Evolutionary conservation across 352 stramenopile species (phyloP), one percentile per base, ranked within the genome.

Genomic region (Aphanomyces invadans): DNA sequence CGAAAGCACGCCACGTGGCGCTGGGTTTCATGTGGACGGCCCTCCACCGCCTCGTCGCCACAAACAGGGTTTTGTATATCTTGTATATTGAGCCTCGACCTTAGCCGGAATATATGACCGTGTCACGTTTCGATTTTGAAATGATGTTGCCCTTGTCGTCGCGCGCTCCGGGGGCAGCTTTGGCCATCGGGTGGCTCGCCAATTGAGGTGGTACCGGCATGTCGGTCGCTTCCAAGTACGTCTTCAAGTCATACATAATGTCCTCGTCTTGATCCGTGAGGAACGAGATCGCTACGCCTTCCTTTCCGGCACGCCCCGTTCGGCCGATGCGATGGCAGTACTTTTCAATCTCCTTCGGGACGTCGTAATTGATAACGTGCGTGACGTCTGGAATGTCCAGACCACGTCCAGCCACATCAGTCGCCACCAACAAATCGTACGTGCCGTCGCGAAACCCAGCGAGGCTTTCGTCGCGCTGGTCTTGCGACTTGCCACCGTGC

Each of bases 261-360:
- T 95, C 92, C 67, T 97, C 89, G 75, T 99, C 97, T 54, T 94
- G 78, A 61, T 99, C 96, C 2, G 97, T 99, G 31, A 99, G 84
- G 68, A 99, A 96, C 53, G 95, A 98, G 36, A 97, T 98, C 4
- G 97, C 96, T 11, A 98, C 77, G 69, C 97, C 97, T 45, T 97
- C 82, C 74, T 98, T 98, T 45, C 97, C 97, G 3, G 97, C 97
- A 74, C 97, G 92, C 52, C 96, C 97, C 4, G 97, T 99, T 73
- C 97, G 87, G 59, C 97, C 97, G 70, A 99, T 99, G 64, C 97
- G 88, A 82, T 99, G 97, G 72, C 84, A 98, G 78, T 99, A 99
- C 67, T 90, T 96, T 70, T 99, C 92, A 74, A 99, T 99, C 71
- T 97, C 97, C 15, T 78, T 92, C 12, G 97, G 96, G 70, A 99